Conservation (phyloP, 2,329 filamentous ascomycete species). For the Aspergillus pseudoterreus region DNA sequence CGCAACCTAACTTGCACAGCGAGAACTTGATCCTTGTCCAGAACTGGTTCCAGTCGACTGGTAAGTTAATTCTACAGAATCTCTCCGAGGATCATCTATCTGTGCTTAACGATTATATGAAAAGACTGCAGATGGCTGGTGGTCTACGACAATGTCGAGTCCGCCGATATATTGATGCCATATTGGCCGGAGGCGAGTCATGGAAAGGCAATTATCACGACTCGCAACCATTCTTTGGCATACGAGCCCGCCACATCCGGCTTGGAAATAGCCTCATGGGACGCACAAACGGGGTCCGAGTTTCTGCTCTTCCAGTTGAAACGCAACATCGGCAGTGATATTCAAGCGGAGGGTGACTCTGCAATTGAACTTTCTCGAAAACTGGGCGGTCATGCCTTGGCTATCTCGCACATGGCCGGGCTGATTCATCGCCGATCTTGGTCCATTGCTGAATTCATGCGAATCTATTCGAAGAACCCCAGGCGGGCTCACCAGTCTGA, state of each 20-base stretch:
- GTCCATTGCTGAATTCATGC: conserved; percentile 3
- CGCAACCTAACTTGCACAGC: not conserved
- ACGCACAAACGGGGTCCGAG: conserved; percentile 1
- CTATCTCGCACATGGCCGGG: conserved; percentile 3
- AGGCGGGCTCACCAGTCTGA: not conserved
- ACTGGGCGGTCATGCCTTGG: conserved; percentile 2
- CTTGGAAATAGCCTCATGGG: conserved; percentile 2
- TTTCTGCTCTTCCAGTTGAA: conserved; percentile 2
- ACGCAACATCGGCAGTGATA: conserved; percentile 1
- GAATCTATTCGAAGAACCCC: conserved; percentile 1
- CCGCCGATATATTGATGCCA: not conserved
- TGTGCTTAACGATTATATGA: no score
- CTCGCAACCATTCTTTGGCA: conserved; percentile 2
- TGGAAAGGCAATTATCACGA: not conserved
- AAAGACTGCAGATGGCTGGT: conserved; percentile 1
- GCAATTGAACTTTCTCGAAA: not conserved
- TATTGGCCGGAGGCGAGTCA: conserved; percentile 1
- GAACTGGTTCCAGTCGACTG: conserved; percentile 2
- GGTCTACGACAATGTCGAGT: conserved; percentile 4
- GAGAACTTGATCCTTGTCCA: conserved; percentile 1
- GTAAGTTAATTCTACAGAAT: not conserved
- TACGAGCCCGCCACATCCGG: conserved; percentile 1
- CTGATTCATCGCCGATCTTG: conserved; percentile 3
- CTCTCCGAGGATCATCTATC: not conserved
- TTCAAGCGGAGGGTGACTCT: not conserved